A percentile compares a stretch with the other conserved stretches of the same genome.
phyloP scores from a whole-genome alignment of 345 rosid genomes.

The Mangifera indica region DNA sequence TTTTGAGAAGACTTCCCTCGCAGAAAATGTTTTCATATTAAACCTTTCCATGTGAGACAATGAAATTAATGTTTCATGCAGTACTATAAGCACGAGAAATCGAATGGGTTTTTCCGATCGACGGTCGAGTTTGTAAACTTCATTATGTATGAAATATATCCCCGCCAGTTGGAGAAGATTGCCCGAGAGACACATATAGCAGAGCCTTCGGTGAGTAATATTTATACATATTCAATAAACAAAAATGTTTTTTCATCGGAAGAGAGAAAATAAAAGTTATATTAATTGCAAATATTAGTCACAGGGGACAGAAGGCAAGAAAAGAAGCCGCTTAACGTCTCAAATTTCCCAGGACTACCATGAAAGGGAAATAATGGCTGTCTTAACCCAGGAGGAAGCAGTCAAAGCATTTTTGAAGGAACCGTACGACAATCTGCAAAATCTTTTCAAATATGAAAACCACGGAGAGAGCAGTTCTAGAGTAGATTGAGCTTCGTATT shows the following conservation, averaged over 20 bases:
- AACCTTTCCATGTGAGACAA: not conserved
- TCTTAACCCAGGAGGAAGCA: not conserved
- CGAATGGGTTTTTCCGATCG: not conserved
- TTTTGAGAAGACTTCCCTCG: too few relatives aligned
- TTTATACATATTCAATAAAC: not conserved
- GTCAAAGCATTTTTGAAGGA: not conserved
- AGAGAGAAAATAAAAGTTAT: too few relatives aligned
- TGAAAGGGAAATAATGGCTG: not conserved
- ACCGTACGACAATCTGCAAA: not conserved
- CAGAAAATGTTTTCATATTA: too few relatives aligned
- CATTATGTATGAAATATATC: not conserved
- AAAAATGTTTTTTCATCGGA: too few relatives aligned
- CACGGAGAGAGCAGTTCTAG: too few relatives aligned
- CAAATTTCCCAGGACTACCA: not conserved
- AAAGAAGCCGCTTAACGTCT: not conserved
- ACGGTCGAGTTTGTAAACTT: not conserved
- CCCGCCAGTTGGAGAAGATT: not conserved
- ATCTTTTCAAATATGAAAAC: not conserved
- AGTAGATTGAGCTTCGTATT: too few relatives aligned
- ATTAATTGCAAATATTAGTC: not conserved
- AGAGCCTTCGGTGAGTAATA: not conserved
- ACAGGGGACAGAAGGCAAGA: not conserved
- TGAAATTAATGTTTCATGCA: not conserved
- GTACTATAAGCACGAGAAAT: constrained; percentile 11
- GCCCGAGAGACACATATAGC: not conserved